Evolutionary conservation across 768 basidiomycete species (phyloP).

Genomic region (Tylopilus sp.): DNA sequence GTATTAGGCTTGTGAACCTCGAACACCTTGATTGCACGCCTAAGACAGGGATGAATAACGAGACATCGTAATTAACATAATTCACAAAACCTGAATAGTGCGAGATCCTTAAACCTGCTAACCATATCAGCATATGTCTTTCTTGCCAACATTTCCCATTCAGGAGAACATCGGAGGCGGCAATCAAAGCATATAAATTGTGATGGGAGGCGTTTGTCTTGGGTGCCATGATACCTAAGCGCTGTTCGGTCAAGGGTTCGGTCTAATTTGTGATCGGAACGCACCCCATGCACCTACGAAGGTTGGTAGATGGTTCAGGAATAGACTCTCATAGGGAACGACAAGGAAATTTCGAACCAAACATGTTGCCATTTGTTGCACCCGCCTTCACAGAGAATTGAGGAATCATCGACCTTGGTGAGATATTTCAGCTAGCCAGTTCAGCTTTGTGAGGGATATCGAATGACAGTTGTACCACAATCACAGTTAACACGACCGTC

Average conservation of each 20-base stretch:
- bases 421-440: not conserved
- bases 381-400: constrained; percentile 65
- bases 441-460: not conserved
- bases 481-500: constrained; percentile 59
- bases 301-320: not conserved
- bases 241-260: not conserved
- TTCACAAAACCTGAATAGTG: constrained; percentile 57
- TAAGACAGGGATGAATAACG: constrained; percentile 23
- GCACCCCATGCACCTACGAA: constrained; percentile 40
- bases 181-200: constrained; percentile 76
- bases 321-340: not conserved
- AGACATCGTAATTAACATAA: not conserved
- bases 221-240: constrained; percentile 56
- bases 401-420: constrained; percentile 52
- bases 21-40: constrained; percentile 68
- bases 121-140: constrained; percentile 55
- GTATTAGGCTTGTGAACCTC: constrained; percentile 47
- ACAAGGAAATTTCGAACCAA: constrained; percentile 47
- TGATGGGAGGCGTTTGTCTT: constrained; percentile 55
- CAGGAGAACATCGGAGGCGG: constrained; percentile 59
- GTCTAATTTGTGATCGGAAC: not conserved
- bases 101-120: constrained; percentile 63
- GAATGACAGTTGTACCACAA: constrained; percentile 55
- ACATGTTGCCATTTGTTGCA: constrained; percentile 74
- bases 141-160: constrained; percentile 67